These are phyloP conservation scores for Torulaspora globosa DNA, from an alignment of 1,139 yeast genomes.

Conservation along the genomic window DNA sequence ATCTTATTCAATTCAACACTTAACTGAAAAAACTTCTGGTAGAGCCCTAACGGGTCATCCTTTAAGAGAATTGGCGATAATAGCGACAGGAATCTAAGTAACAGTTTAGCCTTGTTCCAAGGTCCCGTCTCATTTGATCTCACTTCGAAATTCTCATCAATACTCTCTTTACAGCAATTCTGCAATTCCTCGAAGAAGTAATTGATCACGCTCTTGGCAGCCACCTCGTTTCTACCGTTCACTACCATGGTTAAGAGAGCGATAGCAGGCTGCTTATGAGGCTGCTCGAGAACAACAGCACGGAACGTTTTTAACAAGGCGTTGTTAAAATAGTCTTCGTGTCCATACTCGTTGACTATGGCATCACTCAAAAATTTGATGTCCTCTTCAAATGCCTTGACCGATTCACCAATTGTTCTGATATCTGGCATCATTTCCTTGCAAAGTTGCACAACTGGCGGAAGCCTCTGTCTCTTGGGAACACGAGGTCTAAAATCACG, in stretches of 20 bases:
- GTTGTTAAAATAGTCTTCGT: conserved; percentile 57
- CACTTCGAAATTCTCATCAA: conserved; percentile 27
- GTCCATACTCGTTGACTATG: conserved; percentile 64
- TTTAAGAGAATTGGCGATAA: conserved; percentile 58
- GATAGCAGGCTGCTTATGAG: conserved; percentile 74
- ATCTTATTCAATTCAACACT: conserved; percentile 54
- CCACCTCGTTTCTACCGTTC: conserved; percentile 59
- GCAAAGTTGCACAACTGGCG: conserved; percentile 41
- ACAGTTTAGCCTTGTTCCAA: conserved; percentile 70
- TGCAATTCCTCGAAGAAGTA: conserved; percentile 62
- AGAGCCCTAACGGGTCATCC: conserved; percentile 49
- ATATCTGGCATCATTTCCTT: conserved; percentile 50
- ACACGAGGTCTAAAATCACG: conserved; percentile 35
- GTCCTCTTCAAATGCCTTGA: conserved; percentile 58
- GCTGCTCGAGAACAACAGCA: conserved; percentile 79
- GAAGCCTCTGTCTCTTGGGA: conserved; percentile 38
- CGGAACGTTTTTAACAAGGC: conserved; percentile 60
- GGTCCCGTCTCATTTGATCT: conserved; percentile 49
- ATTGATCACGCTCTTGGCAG: conserved; percentile 69
- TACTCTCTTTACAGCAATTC: conserved; percentile 44
- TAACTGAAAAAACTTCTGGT: conserved; percentile 51
- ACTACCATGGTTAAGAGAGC: conserved; percentile 68
- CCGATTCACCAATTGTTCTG: conserved; percentile 61
- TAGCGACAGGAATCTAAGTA: conserved; percentile 65
- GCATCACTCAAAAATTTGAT: conserved; percentile 64